Conservation (phyloP, 2,329 filamentous ascomycete genomes). For the Aspergillus niger region DNA sequence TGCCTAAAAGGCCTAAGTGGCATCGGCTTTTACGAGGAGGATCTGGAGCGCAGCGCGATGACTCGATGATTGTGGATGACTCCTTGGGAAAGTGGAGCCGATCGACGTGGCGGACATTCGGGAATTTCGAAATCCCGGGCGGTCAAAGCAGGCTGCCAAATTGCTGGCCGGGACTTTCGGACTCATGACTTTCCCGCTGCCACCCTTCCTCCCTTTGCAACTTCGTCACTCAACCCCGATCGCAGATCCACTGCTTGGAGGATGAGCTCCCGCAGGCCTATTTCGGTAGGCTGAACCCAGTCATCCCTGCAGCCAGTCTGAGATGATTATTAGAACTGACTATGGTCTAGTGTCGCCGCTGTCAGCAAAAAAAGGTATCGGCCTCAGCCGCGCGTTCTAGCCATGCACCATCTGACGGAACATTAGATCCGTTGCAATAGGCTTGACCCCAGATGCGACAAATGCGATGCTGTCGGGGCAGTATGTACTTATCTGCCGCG, state of each 20-base stretch:
- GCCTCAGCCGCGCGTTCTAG: not conserved
- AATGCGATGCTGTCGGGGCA: conserved; percentile 16
- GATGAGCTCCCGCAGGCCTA: not conserved
- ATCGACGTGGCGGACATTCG: not conserved
- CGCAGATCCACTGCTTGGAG: too few relatives aligned
- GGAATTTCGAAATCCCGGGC: not conserved
- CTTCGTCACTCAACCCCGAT: not conserved
- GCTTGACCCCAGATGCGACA: conserved; percentile 22
- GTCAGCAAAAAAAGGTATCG: conserved; percentile 21
- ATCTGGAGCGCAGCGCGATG: too few relatives aligned
- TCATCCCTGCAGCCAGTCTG: not conserved
- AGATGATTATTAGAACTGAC: not conserved
- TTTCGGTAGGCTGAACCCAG: conserved; percentile 13
- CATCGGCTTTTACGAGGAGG: not conserved
- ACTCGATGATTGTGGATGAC: too few relatives aligned
- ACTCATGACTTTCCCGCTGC: not conserved
- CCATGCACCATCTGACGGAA: not conserved
- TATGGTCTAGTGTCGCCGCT: conserved; percentile 18
- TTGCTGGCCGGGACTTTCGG: conserved; percentile 9
- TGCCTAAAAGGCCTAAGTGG: not conserved
- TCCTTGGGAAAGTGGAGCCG: not conserved
- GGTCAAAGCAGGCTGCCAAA: not conserved
- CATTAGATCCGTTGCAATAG: conserved; percentile 25
- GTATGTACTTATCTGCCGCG: conserved; percentile 21
- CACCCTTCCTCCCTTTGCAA: not conserved